Evolutionary conservation across 176 grass and related monocot species (phyloP).

Genomic region (Carex scoparia): DNA sequence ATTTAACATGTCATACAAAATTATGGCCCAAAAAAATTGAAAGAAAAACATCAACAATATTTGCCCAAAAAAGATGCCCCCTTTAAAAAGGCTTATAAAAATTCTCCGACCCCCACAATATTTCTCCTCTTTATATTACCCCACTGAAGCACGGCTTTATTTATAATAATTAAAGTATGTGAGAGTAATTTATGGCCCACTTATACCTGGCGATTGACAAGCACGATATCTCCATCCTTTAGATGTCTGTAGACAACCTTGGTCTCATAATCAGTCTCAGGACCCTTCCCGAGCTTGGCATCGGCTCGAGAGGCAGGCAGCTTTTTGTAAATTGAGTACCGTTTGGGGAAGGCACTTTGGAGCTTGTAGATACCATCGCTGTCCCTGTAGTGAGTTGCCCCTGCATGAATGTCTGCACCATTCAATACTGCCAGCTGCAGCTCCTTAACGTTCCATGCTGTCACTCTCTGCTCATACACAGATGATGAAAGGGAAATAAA

Average conservation of each 20-base stretch:
- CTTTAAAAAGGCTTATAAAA: neutral
- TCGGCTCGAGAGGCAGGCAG: slow-evolving; percentile 49
- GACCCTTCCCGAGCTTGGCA: slow-evolving; percentile 56
- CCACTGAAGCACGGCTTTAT: neutral
- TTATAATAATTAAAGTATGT: slow-evolving; percentile 10
- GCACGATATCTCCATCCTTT: slow-evolving; percentile 80
- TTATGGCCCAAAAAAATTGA: neutral
- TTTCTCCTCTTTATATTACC: slow-evolving; percentile 5
- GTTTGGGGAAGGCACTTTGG: slow-evolving; percentile 33
- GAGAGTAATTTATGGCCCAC: neutral
- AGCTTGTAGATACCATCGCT: slow-evolving; percentile 50
- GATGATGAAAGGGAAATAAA: neutral
- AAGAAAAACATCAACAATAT: neutral
- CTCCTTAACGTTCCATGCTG: slow-evolving; percentile 66
- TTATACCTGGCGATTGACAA: slow-evolving; percentile 93
- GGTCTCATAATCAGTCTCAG: slow-evolving; percentile 61
- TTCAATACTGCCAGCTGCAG: slow-evolving; percentile 63
- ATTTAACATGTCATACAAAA: neutral
- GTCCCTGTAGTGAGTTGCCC: slow-evolving; percentile 80
- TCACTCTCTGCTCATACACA: slow-evolving; percentile 56
- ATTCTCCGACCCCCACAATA: neutral
- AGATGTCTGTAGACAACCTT: slow-evolving; percentile 89
- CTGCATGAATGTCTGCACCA: slow-evolving; percentile 74
- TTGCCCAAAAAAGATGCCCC: neutral
- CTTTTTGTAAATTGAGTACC: slow-evolving; percentile 42